Conservation (phyloP, 2,329 filamentous ascomycete species). For the Periconia digitata region DNA sequence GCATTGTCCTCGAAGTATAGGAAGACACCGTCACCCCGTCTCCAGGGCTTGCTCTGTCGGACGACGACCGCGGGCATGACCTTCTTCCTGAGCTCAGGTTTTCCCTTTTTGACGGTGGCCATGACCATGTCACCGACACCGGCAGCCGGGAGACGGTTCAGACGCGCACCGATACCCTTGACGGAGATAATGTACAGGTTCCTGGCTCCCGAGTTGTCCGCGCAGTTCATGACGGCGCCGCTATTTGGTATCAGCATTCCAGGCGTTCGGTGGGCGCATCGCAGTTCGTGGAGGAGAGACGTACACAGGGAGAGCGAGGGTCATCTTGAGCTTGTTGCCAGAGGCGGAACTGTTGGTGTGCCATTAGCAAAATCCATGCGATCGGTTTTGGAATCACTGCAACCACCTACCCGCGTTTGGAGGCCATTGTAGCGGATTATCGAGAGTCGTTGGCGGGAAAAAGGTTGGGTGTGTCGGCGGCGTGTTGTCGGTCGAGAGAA, state of each 20-base stretch:
- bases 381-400: slow-evolving; percentile 1
- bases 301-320: slow-evolving; percentile 99
- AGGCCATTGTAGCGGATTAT: slow-evolving; percentile 41
- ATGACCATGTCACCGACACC: slow-evolving; percentile 98
- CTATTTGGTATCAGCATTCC: slow-evolving; percentile 53
- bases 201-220: slow-evolving; percentile 97
- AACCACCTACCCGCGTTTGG: slow-evolving; percentile 43
- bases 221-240: slow-evolving; percentile 99
- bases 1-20: slow-evolving; percentile 99
- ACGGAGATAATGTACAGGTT: slow-evolving; percentile 99
- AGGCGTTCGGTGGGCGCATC: neutral
- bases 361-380: neutral
- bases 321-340: slow-evolving; percentile 99
- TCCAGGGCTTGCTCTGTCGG: slow-evolving; percentile 99
- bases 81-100: slow-evolving; percentile 99
- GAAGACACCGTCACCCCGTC: slow-evolving; percentile 96
- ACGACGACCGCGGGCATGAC: slow-evolving; percentile 99
- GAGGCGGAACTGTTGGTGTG: slow-evolving; percentile 78
- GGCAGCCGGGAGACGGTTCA: slow-evolving; percentile 95
- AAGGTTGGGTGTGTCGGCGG: slow-evolving; percentile 32
- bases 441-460: slow-evolving; percentile 16
- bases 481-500: slow-evolving; percentile 1
- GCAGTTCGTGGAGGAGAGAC: slow-evolving; percentile 49
- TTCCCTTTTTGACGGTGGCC: slow-evolving; percentile 99
- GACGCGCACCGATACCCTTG: slow-evolving; percentile 95